phyloP scores from a whole-genome alignment of 2,329 filamentous ascomycete species.

The Colletotrichum sp. region DNA sequence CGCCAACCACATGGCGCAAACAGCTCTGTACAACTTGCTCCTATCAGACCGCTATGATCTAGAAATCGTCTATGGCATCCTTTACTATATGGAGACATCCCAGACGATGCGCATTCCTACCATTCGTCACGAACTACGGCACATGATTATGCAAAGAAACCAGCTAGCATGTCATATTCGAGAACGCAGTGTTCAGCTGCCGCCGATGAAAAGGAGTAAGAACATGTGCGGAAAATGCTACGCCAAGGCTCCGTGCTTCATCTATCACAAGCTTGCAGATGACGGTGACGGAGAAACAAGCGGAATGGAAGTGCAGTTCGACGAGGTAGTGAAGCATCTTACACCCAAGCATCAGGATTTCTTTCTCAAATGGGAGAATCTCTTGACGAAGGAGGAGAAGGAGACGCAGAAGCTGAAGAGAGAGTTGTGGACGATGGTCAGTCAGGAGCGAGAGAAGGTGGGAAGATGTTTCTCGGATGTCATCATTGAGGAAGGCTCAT shows the following conservation, averaged over 20 bases:
- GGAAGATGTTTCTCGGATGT: conserved; percentile 91
- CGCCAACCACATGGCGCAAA: conserved; percentile 87
- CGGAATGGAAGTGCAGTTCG: conserved; percentile 81
- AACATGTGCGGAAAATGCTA: conserved; percentile 88
- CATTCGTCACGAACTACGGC: conserved; percentile 84
- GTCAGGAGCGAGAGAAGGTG: conserved; percentile 83
- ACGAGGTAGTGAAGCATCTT: conserved; percentile 80
- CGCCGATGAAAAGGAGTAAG: conserved; percentile 83
- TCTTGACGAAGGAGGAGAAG: conserved; percentile 93
- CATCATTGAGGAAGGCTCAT: conserved; percentile 79
- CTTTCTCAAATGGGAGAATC: conserved; percentile 92
- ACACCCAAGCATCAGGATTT: conserved; percentile 77
- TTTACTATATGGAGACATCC: conserved; percentile 95
- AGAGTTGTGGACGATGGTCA: conserved; percentile 96
- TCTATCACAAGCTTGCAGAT: conserved; percentile 91
- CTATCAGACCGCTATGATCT: conserved; percentile 95
- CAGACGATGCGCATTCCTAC: conserved; percentile 85
- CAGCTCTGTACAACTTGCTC: conserved; percentile 89
- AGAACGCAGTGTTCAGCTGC: conserved; percentile 78
- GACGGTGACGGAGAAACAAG: conserved; percentile 82
- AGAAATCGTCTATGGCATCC: conserved; percentile 84
- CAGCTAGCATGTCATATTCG: conserved; percentile 85
- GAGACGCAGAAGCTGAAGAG: conserved; percentile 85
- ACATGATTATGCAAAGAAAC: conserved; percentile 97
- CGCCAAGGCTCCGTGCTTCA: conserved; percentile 87